These are phyloP conservation scores for Purpureocillium lavendulum DNA, from an alignment of 2,329 filamentous ascomycete genomes.

Conservation along the genomic window DNA sequence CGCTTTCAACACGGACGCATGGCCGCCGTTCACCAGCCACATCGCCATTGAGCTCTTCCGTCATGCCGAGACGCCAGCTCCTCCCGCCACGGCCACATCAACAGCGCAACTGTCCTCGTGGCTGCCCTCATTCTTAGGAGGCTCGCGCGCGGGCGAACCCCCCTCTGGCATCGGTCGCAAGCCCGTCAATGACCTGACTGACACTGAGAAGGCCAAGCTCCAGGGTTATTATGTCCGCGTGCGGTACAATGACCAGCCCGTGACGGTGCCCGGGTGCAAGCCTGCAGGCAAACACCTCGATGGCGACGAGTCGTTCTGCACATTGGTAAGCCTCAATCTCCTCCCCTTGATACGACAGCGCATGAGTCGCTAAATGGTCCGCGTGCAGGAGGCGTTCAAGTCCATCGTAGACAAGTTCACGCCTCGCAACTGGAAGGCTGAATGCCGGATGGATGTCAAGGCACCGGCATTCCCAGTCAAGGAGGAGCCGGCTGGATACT, in stretches of 20 bases:
- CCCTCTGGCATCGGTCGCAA: slow-evolving; percentile 51
- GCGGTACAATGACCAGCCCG: slow-evolving; percentile 79
- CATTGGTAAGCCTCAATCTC: slow-evolving; percentile 50
- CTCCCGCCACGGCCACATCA: not conserved
- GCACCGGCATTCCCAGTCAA: slow-evolving; percentile 36
- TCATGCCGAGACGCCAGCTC: not conserved
- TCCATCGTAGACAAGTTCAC: slow-evolving; percentile 84
- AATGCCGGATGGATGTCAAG: slow-evolving; percentile 38
- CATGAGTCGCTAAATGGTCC: slow-evolving; percentile 3
- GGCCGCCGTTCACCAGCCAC: slow-evolving; percentile 92
- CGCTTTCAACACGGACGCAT: slow-evolving; percentile 62
- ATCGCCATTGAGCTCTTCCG: slow-evolving; percentile 85
- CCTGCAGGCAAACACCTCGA: slow-evolving; percentile 71
- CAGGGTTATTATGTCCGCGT: slow-evolving; percentile 80
- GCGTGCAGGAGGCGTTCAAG: slow-evolving; percentile 72
- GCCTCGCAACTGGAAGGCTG: slow-evolving; percentile 63
- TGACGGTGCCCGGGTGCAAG: slow-evolving; percentile 76
- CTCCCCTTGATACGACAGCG: not conserved
- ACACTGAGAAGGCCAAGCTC: slow-evolving; percentile 49
- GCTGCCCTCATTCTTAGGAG: slow-evolving; percentile 17
- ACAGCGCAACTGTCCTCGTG: slow-evolving; percentile 10
- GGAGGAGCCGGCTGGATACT: slow-evolving; percentile 45
- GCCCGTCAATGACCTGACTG: slow-evolving; percentile 44
- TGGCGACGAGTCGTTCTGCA: slow-evolving; percentile 85
- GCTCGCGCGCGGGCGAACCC: slow-evolving; percentile 16